A percentile compares a stretch with the other conserved stretches of the same genome.
phyloP scores from a whole-genome alignment of 306 rosid genomes.

The Begonia masoniana region DNA sequence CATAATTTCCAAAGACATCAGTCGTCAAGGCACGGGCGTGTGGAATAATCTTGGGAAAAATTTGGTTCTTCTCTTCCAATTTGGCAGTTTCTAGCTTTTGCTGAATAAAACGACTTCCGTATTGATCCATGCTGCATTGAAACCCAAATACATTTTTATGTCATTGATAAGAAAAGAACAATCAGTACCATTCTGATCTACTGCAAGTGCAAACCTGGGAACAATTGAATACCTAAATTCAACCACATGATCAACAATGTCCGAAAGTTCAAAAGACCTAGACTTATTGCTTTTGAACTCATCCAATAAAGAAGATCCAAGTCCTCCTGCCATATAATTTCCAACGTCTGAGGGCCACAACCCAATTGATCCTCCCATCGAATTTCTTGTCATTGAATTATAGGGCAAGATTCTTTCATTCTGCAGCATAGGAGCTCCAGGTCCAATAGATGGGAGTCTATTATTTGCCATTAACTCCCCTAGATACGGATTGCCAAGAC shows the following conservation, averaged over 20 bases:
- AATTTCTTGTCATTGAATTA: constrained; percentile 53
- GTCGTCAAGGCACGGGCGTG: constrained; percentile 90
- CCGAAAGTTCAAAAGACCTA: constrained; percentile 77
- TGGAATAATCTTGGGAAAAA: constrained; percentile 80
- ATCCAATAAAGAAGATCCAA: constrained; percentile 60
- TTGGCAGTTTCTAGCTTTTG: constrained; percentile 84
- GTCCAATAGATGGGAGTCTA: constrained; percentile 44
- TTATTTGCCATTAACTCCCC: constrained; percentile 44
- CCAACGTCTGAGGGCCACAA: constrained; percentile 49
- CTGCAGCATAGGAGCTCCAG: constrained; percentile 48
- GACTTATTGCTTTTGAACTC: constrained; percentile 88
- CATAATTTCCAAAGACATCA: constrained; percentile 96
- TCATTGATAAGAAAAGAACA: constrained; percentile 11
- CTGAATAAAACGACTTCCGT: constrained; percentile 98
- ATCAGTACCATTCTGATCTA: background rate
- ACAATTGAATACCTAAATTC: constrained; percentile 59
- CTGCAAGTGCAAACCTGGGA: background rate
- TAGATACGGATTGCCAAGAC: constrained; percentile 48
- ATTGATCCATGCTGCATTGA: constrained; percentile 85
- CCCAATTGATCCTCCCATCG: constrained; percentile 50
- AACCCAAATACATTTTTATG: background rate
- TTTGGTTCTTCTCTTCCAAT: constrained; percentile 56
- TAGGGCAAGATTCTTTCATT: constrained; percentile 35
- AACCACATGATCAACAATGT: constrained; percentile 63
- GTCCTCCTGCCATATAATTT: constrained; percentile 44